Percentiles rank a stretch among this genome's conserved stretches.
Evolutionary conservation across 2,329 filamentous ascomycete genomes (phyloP).

Genomic region (Chrysoporthe cubensis): DNA sequence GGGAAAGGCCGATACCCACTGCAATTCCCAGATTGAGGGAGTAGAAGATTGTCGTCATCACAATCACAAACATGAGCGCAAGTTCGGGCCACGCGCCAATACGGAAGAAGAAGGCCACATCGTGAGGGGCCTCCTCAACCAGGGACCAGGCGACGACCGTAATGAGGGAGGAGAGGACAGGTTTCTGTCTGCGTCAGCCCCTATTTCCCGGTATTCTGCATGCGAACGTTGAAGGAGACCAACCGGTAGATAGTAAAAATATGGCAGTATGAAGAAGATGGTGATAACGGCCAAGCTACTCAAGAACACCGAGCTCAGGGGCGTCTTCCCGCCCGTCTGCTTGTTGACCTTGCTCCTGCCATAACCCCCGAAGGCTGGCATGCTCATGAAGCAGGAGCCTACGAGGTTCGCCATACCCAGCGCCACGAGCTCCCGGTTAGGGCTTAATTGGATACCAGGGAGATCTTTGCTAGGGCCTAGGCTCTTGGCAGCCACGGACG

Average conservation of each 20-base stretch:
- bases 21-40: conserved; percentile 93
- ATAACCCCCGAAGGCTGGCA: conserved; percentile 95
- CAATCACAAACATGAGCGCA: conserved; percentile 85
- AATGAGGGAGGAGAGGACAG: conserved; percentile 90
- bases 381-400: conserved; percentile 86
- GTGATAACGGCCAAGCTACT: conserved; percentile 81
- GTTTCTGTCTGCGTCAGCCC: conserved; percentile 66
- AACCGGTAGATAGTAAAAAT: conserved; percentile 95
- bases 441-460: conserved; percentile 79
- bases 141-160: conserved; percentile 93
- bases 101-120: conserved; percentile 84
- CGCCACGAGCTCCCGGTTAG: conserved; percentile 92
- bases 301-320: conserved; percentile 89
- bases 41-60: conserved; percentile 91
- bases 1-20: conserved; percentile 86
- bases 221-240: conserved; percentile 41
- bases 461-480: conserved; percentile 73
- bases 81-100: conserved; percentile 89
- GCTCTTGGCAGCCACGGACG: conserved; percentile 92
- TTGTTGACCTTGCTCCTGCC: conserved; percentile 94
- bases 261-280: conserved; percentile 81
- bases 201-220: not conserved
- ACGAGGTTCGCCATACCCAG: conserved; percentile 90
- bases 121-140: conserved; percentile 92
- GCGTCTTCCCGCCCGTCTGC: conserved; percentile 87